These are phyloP conservation scores for Crassisporium funariophilum DNA, from an alignment of 768 basidiomycete genomes.

Conservation along the genomic window DNA sequence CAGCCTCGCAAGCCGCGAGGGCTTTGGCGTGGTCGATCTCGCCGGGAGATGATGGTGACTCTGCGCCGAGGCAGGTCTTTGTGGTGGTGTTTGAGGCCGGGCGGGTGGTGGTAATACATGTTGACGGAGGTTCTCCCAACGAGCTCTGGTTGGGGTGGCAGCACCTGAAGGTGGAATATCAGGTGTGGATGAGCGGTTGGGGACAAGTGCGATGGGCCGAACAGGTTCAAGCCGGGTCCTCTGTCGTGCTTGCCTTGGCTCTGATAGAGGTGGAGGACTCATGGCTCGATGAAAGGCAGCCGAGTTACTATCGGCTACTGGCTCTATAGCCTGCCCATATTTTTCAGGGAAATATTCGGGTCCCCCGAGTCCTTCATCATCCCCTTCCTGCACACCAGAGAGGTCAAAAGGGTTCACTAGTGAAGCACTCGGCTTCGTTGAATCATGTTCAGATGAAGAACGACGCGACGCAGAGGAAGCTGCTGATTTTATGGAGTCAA, in stretches of 20 bases:
- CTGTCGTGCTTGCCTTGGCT: conserved; percentile 10
- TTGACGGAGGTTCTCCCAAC: conserved; percentile 58
- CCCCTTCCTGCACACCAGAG: conserved; percentile 20
- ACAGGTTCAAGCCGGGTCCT: conserved; percentile 18
- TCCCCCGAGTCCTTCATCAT: conserved; percentile 11
- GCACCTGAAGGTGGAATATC: conserved; percentile 45
- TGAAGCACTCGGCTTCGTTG: conserved; percentile 9
- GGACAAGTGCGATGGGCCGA: conserved; percentile 17
- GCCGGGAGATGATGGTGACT: conserved; percentile 15
- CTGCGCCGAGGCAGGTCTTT: conserved; percentile 31
- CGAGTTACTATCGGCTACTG: conserved; percentile 5
- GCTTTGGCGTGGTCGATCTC: conserved; percentile 44
- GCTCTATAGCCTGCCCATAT: neutral
- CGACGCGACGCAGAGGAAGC: conserved; percentile 15
- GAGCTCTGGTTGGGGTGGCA: conserved; percentile 39
- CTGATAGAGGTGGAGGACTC: neutral
- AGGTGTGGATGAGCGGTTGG: conserved; percentile 29
- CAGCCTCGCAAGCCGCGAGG: conserved; percentile 50
- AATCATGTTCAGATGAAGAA: conserved; percentile 16
- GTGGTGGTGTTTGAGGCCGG: conserved; percentile 28
- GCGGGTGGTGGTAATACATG: conserved; percentile 46
- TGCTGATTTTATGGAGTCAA: conserved; percentile 23
- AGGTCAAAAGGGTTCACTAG: conserved; percentile 21
- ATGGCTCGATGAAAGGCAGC: neutral
- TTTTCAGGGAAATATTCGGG: conserved; percentile 4